phyloP scores from a whole-genome alignment of 176 grass and related monocot species.

The Olyra latifolia region DNA sequence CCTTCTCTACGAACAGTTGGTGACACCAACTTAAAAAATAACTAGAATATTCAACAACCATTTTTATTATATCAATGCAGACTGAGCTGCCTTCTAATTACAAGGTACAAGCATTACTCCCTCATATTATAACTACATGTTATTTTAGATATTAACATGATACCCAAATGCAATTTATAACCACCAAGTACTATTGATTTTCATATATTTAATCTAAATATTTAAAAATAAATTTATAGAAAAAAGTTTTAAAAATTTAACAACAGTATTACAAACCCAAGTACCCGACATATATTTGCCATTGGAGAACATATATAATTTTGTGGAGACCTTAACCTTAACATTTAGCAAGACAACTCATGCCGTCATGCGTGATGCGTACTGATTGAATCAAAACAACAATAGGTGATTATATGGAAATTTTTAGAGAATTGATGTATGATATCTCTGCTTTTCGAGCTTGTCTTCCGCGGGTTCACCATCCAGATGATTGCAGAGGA shows the following conservation, averaged over 20 bases:
- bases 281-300: too few relatives aligned
- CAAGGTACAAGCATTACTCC: not conserved
- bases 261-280: too few relatives aligned
- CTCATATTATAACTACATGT: too few relatives aligned
- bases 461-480: too few relatives aligned
- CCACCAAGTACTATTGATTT: too few relatives aligned
- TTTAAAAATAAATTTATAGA: too few relatives aligned
- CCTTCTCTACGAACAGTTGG: not conserved
- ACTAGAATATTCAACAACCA: not conserved
- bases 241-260: too few relatives aligned
- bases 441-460: not conserved
- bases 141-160: too few relatives aligned
- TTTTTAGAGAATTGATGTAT: not conserved
- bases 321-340: not conserved
- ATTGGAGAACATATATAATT: not conserved
- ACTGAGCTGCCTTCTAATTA: not conserved
- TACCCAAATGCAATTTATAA: too few relatives aligned
- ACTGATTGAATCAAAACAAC: not conserved
- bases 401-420: not conserved
- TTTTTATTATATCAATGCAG: not conserved
- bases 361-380: not conserved
- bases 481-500: too few relatives aligned
- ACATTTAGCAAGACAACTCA: not conserved
- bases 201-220: too few relatives aligned
- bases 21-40: not conserved